Evolutionary conservation across 495 filamentous ascomycete genomes (phyloP).

Genomic region (Tuber umbilicatum): DNA sequence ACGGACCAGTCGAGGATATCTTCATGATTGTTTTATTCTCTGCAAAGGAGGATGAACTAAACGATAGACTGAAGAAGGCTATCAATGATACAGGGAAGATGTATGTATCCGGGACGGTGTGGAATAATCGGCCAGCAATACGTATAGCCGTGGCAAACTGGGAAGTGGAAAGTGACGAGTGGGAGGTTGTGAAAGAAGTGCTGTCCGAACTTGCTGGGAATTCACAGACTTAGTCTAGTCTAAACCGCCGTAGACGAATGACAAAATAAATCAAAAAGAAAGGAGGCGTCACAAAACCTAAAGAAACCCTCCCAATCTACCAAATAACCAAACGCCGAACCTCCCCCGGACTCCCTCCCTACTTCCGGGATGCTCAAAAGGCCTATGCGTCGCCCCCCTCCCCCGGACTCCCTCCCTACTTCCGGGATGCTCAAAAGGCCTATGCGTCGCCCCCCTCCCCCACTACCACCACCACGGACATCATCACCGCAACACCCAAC

Average conservation of each 20-base stretch:
- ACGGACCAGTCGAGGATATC: conserved; percentile 47
- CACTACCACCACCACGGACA: conserved; percentile 45
- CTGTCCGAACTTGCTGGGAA: conserved; percentile 8
- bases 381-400: conserved; percentile 70
- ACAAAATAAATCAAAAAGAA: neutral
- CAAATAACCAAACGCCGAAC: conserved; percentile 81
- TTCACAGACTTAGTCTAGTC: neutral
- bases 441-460: conserved; percentile 65
- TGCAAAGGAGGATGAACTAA: conserved; percentile 62
- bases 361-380: conserved; percentile 59
- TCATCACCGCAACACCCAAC: conserved; percentile 77
- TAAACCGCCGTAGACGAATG: neutral
- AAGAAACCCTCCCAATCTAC: neutral
- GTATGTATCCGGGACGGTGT: conserved; percentile 76
- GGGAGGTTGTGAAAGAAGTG: conserved; percentile 46
- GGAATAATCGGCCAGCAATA: conserved; percentile 63
- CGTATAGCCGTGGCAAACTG: conserved; percentile 81
- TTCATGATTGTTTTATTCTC: conserved; percentile 77
- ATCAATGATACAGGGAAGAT: conserved; percentile 72
- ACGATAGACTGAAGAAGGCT: conserved; percentile 55
- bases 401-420: conserved; percentile 54
- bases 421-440: conserved; percentile 69
- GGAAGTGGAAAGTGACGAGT: conserved; percentile 54
- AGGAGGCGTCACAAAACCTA: neutral
- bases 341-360: conserved; percentile 44